These are phyloP conservation scores for Zygosaccharomyces pseudorouxii DNA, from an alignment of 805 yeast species.

Conservation along the genomic window DNA sequence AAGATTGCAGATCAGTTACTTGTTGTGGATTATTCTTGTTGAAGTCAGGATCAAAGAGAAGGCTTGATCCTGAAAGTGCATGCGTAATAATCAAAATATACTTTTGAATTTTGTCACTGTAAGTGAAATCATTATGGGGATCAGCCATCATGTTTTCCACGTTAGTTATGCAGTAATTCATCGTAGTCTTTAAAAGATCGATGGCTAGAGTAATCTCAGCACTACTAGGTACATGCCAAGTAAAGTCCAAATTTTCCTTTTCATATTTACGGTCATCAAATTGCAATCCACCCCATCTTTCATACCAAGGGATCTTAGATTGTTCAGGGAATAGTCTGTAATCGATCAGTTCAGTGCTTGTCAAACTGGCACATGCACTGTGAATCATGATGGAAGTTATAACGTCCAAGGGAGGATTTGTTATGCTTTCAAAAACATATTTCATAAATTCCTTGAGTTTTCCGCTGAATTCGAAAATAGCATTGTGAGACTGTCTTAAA, in stretches of 20 bases:
- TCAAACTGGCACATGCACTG: conserved; percentile 57
- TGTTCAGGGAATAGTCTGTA: conserved; percentile 49
- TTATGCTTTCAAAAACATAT: conserved; percentile 28
- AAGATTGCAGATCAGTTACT: conserved; percentile 13
- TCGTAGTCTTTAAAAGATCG: conserved; percentile 48
- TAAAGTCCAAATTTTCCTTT: conserved; percentile 46
- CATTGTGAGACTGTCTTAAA: conserved; percentile 59
- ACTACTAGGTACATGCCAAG: conserved; percentile 70
- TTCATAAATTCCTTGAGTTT: conserved; percentile 42
- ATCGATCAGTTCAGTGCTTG: conserved; percentile 57
- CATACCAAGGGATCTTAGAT: conserved; percentile 37
- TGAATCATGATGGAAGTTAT: conserved; percentile 60
- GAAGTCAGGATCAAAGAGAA: conserved; percentile 68
- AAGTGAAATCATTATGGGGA: conserved; percentile 17
- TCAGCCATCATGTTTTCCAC: conserved; percentile 36
- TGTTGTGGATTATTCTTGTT: conserved; percentile 32
- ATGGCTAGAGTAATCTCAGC: conserved; percentile 58
- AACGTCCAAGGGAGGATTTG: conserved; percentile 54
- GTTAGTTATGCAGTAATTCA: conserved; percentile 40
- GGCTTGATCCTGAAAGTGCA: conserved; percentile 63
- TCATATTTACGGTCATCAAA: conserved; percentile 49
- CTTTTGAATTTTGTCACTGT: conserved; percentile 50
- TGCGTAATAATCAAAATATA: conserved; percentile 55
- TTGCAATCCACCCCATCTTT: conserved; percentile 74
- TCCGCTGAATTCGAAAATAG: conserved; percentile 41